Percentiles rank a stretch among this genome's conserved stretches.
phyloP scores from a whole-genome alignment of 2,329 filamentous ascomycete genomes.

The Ambrosiella beaveri region DNA sequence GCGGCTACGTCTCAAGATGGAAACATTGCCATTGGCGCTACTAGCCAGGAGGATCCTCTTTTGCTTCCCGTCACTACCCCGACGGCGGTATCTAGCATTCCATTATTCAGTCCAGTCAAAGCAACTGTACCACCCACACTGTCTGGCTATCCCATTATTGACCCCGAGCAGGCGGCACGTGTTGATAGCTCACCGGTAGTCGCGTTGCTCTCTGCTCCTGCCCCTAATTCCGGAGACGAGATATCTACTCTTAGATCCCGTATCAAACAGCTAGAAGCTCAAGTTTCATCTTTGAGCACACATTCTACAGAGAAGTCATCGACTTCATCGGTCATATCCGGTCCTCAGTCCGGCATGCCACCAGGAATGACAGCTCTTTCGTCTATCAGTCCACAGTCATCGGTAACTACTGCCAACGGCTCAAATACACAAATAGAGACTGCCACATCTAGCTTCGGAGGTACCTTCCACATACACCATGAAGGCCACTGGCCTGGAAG shows the following conservation, averaged over 20 bases:
- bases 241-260: not conserved
- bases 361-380: not conserved
- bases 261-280: not conserved
- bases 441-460: conserved; percentile 22
- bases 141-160: not conserved
- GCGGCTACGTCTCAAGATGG: not conserved
- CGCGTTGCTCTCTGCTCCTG: not conserved
- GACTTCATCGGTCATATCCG: not conserved
- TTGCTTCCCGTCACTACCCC: not conserved
- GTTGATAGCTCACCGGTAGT: not conserved
- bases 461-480: conserved; percentile 26
- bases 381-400: not conserved
- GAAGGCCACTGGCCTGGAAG: conserved; percentile 21
- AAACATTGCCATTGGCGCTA: not conserved
- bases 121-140: not conserved
- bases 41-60: not conserved
- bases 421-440: conserved; percentile 21
- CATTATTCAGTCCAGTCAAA: not conserved
- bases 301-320: not conserved
- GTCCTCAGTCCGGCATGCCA: not conserved
- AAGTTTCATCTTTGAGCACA: not conserved
- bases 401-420: conserved; percentile 13
- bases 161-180: not conserved
- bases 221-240: not conserved
- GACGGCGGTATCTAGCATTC: not conserved